A percentile compares a stretch with the other conserved stretches of the same genome.
phyloP scores from a whole-genome alignment of 2,329 filamentous ascomycete genomes.

The Ambrosiella beaveri region DNA sequence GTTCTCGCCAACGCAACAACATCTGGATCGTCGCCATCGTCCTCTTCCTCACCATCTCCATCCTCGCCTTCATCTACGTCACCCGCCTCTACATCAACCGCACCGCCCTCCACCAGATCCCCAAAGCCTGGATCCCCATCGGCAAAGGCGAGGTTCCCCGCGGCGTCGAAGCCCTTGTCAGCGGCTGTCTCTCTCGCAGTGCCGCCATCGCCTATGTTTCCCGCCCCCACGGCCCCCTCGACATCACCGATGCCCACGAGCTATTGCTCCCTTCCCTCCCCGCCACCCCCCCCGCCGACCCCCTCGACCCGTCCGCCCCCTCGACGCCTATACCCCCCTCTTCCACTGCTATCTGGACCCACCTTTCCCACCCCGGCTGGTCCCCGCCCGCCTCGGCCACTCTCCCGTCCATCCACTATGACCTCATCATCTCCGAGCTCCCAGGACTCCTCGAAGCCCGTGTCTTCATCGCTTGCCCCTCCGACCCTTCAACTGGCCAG shows the following conservation, averaged over 20 bases:
- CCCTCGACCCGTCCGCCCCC: background rate
- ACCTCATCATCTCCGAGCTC: slow-evolving; percentile 63
- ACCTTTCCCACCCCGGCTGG: slow-evolving; percentile 80
- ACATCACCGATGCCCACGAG: background rate
- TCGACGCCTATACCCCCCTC: background rate
- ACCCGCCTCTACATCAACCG: slow-evolving; percentile 76
- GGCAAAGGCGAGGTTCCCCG: slow-evolving; percentile 69
- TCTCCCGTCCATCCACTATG: slow-evolving; percentile 67
- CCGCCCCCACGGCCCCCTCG: slow-evolving; percentile 29
- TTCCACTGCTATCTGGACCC: slow-evolving; percentile 46
- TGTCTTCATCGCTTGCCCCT: slow-evolving; percentile 52
- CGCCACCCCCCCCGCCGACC: background rate
- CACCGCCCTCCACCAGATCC: slow-evolving; percentile 62
- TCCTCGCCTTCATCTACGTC: slow-evolving; percentile 62
- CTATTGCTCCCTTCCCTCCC: background rate
- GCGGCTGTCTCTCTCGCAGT: slow-evolving; percentile 54
- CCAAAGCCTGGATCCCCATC: slow-evolving; percentile 66
- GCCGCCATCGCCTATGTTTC: slow-evolving; percentile 67
- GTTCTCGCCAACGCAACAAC: slow-evolving; percentile 52
- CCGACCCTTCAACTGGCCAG: slow-evolving; percentile 30
- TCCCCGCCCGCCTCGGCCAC: slow-evolving; percentile 60
- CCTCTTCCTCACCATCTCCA: slow-evolving; percentile 54
- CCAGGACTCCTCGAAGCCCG: slow-evolving; percentile 85
- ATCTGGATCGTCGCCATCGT: slow-evolving; percentile 64
- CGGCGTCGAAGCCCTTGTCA: slow-evolving; percentile 59